phyloP scores from a whole-genome alignment of 208 protist genomes.

The Eutreptiella sp. region DNA sequence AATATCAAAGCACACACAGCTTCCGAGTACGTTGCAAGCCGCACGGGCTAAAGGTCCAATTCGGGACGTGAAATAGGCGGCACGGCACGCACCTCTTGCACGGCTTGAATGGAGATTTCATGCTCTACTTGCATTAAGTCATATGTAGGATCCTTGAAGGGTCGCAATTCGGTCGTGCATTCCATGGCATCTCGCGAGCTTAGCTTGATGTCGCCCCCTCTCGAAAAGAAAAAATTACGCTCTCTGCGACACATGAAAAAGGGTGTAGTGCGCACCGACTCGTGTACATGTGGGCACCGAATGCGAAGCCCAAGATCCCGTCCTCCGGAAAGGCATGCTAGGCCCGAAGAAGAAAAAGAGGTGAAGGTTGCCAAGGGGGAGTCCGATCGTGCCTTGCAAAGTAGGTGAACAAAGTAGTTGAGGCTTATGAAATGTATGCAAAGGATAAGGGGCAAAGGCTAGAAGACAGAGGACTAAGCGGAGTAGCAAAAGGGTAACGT shows the following conservation, averaged over 20 bases:
- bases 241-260: too few relatives aligned
- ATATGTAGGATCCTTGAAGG: conserved; percentile 22
- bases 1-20: too few relatives aligned
- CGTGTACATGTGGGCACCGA: background rate
- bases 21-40: too few relatives aligned
- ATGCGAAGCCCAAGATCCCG: too few relatives aligned
- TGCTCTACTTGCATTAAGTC: conserved; percentile 3
- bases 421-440: conserved; percentile 9
- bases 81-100: conserved; percentile 37
- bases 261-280: conserved; percentile 9
- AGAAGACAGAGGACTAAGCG: conserved; percentile 5
- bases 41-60: conserved; percentile 66
- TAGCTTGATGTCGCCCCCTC: conserved; percentile 12
- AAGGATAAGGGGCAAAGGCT: conserved; percentile 4
- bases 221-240: conserved; percentile 5
- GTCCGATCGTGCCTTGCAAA: background rate
- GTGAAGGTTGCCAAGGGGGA: background rate
- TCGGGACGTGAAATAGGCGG: conserved; percentile 58
- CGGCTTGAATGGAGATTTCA: conserved; percentile 21
- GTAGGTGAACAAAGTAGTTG: conserved; percentile 1
- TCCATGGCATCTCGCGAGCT: conserved; percentile 17
- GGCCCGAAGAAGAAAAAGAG: conserved; percentile 7
- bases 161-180: conserved; percentile 10
- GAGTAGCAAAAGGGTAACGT: too few relatives aligned
- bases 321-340: conserved; percentile 6